Evolutionary conservation across 768 basidiomycete genomes (phyloP), one percentile per base, ranked within the genome.

Genomic region (Tricholoma terreum): DNA sequence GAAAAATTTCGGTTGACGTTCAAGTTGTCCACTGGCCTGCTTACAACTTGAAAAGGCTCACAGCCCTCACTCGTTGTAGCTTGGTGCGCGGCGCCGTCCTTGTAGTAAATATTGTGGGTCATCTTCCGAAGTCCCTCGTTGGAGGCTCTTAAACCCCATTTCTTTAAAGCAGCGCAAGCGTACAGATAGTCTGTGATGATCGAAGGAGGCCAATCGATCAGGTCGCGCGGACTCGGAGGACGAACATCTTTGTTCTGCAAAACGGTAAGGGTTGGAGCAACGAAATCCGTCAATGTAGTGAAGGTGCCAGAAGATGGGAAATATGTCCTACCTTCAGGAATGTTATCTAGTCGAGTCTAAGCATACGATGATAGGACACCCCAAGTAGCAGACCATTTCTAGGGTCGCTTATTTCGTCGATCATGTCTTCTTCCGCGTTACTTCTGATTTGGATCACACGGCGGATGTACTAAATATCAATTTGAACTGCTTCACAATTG

Each of bases 71-170:
- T n/a, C n/a, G n/a, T n/a, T n/a, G n/a, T n/a, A n/a, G n/a, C 42
- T 43, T 43, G 42, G 22, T 43, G 9, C 42, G 19, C 19, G 42
- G 42, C 42, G 19, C 22, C 22, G 22, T 43, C 48, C 22, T n/a
- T n/a, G 48, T 50, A 50, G 48, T 50, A 50, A n/a, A n/a, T 6
- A n/a, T 50, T 50, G n/a, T 50, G 48, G 27, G 48, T 50, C 27
- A 19, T 34, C 15, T 30, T n/a, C 17, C n/a, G 11, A 50, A 50
- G 17, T 30, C 17, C 33, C 6, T n/a, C n/a, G 27, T 19, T n/a
- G 27, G 17, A 50, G 22, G 27, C 48, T 19, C 30, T 12, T 30
- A 24, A 50, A 50, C 48, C 48, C 48, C 48, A 50, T 50, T 50
- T 50, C 48, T 50, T 30, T 21, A 50, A n/a, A 10, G 33, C 48